phyloP scores from a whole-genome alignment of 768 basidiomycete species.

The Nidula microcarpa region DNA sequence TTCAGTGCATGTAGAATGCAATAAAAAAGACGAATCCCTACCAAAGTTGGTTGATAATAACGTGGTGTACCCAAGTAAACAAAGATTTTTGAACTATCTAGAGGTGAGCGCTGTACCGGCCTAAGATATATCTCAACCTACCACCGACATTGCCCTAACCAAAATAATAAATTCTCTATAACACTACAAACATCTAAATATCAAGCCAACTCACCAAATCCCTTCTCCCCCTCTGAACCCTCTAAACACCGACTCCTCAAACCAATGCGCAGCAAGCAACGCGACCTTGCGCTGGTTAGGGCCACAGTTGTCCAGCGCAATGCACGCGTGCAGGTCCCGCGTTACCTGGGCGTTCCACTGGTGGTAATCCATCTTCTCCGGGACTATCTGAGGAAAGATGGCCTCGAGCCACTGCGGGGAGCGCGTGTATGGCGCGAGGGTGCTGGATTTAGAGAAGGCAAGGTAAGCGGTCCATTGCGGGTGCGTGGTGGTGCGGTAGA shows the following conservation, averaged over 20 bases:
- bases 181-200: not conserved
- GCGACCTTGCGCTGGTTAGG: conserved; percentile 30
- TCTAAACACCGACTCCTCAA: conserved; percentile 14
- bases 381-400: too few relatives aligned
- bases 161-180: not conserved
- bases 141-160: conserved; percentile 20
- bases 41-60: conserved; percentile 18
- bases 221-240: conserved; percentile 21
- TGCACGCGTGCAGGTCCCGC: conserved; percentile 20
- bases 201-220: conserved; percentile 18
- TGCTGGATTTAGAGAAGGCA: too few relatives aligned
- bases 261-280: conserved; percentile 21
- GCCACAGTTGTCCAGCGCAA: conserved; percentile 20
- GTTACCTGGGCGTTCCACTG: conserved; percentile 19
- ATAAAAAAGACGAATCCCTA: conserved; percentile 6
- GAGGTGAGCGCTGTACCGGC: not conserved
- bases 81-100: conserved; percentile 19
- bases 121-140: conserved; percentile 3
- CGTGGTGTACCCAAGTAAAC: conserved; percentile 18
- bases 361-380: too few relatives aligned
- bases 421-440: too few relatives aligned
- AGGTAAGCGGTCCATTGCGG: too few relatives aligned
- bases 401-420: too few relatives aligned
- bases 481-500: too few relatives aligned
- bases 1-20: conserved; percentile 1